Percentiles rank a stretch among this genome's conserved stretches.
Evolutionary conservation across 2,329 filamentous ascomycete species (phyloP).

Genomic region (Grosmannia huntii): DNA sequence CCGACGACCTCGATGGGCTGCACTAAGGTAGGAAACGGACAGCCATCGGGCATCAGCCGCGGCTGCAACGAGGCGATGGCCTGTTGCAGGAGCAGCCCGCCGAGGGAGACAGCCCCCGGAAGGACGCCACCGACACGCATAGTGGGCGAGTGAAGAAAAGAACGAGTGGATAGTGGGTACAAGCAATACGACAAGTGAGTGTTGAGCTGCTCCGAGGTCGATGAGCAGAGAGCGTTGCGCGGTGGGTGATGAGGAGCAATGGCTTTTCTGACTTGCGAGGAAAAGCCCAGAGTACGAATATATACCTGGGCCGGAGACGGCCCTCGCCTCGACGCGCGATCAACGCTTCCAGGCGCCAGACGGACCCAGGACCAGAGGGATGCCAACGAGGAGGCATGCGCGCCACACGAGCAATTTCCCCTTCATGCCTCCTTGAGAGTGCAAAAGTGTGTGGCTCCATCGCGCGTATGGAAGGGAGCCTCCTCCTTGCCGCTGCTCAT

Average conservation of each 20-base stretch:
- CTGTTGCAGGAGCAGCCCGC: conserved; percentile 1
- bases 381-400: neutral
- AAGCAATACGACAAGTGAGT: neutral
- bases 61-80: conserved; percentile 1
- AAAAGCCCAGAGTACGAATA: neutral
- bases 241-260: neutral
- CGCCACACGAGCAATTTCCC: neutral
- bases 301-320: neutral
- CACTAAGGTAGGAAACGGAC: conserved; percentile 7
- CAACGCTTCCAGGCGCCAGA: no score
- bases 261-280: neutral
- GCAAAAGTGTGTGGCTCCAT: no score
- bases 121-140: neutral
- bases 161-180: neutral
- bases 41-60: conserved; percentile 2
- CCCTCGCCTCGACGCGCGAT: no score
- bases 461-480: no score
- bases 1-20: conserved; percentile 12
- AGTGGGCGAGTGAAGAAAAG: neutral
- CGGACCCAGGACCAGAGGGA: no score
- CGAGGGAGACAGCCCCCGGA: conserved; percentile 1
- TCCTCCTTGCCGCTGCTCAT: no score
- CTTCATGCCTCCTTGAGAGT: neutral
- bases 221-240: neutral
- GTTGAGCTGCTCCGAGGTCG: neutral